These are phyloP conservation scores for Hericium erinaceus DNA, from an alignment of 768 basidiomycete species.

Conservation along the genomic window DNA sequence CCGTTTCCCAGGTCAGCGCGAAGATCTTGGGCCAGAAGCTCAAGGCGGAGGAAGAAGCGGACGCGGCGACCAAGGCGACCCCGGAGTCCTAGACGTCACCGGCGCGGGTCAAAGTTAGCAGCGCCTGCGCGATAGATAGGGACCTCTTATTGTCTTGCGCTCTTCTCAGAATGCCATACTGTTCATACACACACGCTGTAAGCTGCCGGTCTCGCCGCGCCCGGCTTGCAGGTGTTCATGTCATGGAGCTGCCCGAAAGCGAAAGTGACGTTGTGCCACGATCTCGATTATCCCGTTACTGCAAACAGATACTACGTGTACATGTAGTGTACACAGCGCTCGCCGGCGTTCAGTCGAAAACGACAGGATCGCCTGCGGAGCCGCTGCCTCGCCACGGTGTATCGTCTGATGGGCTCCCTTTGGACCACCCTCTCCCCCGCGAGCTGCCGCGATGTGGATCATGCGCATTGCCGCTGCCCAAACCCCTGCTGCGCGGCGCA, in stretches of 20 bases:
- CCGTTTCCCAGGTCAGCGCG: conserved; percentile 53
- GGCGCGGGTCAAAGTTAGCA: not conserved
- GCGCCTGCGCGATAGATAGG: conserved; percentile 2
- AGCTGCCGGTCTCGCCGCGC: no score
- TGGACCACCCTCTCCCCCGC: no score
- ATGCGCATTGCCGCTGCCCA: not conserved
- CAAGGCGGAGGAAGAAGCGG: conserved; percentile 26
- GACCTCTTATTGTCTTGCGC: conserved; percentile 12
- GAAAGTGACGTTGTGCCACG: no score
- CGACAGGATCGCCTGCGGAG: conserved; percentile 7
- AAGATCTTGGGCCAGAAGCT: conserved; percentile 64
- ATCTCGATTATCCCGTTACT: no score
- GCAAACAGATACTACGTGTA: no score
- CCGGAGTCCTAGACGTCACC: not conserved
- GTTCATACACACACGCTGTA: not conserved
- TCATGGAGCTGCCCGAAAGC: no score
- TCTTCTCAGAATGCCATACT: conserved; percentile 2
- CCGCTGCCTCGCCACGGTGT: not conserved
- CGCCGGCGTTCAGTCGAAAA: conserved; percentile 1
- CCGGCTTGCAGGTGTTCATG: no score
- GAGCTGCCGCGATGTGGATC: not conserved
- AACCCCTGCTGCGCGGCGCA: not conserved
- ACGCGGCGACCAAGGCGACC: not conserved
- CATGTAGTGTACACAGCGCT: no score
- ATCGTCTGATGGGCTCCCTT: not conserved